Evolutionary conservation across 306 rosid species (phyloP).

Genomic region (Neltuma alba): DNA sequence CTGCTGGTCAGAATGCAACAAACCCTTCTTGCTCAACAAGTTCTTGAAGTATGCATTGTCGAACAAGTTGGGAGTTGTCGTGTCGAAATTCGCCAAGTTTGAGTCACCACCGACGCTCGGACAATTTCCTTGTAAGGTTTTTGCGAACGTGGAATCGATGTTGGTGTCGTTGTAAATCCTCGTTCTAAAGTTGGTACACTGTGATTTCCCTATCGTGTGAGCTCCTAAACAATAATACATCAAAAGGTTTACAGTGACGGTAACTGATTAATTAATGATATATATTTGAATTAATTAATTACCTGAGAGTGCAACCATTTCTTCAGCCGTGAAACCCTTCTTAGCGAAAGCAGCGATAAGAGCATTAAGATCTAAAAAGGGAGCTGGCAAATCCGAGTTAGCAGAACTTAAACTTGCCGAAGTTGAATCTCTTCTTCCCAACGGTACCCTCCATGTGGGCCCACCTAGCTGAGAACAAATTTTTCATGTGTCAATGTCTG

Average conservation of each 20-base stretch:
- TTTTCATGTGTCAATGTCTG: neutral
- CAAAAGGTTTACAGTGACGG: neutral
- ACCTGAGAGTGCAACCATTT: conserved; percentile 74
- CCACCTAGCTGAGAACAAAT: conserved; percentile 62
- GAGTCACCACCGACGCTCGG: conserved; percentile 55
- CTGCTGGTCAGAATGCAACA: conserved; percentile 67
- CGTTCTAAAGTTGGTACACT: conserved; percentile 45
- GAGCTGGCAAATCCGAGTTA: conserved; percentile 56
- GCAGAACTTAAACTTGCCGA: conserved; percentile 61
- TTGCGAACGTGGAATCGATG: conserved; percentile 56
- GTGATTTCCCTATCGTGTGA: conserved; percentile 65
- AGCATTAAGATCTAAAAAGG: conserved; percentile 37
- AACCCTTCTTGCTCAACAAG: conserved; percentile 52
- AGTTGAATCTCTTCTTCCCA: conserved; percentile 81
- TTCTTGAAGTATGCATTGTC: conserved; percentile 66
- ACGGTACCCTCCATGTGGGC: conserved; percentile 47
- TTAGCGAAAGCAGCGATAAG: conserved; percentile 57
- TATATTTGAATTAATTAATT: too few relatives aligned
- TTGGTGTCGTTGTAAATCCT: conserved; percentile 65
- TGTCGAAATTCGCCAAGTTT: conserved; percentile 55
- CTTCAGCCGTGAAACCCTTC: conserved; percentile 54
- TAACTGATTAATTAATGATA: neutral
- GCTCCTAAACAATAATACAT: conserved; percentile 41
- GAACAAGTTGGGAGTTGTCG: conserved; percentile 39
- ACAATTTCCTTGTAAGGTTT: conserved; percentile 46